These are phyloP conservation scores for Kwoniella heveanensis DNA, from an alignment of 768 basidiomycete genomes.

Conservation along the genomic window DNA sequence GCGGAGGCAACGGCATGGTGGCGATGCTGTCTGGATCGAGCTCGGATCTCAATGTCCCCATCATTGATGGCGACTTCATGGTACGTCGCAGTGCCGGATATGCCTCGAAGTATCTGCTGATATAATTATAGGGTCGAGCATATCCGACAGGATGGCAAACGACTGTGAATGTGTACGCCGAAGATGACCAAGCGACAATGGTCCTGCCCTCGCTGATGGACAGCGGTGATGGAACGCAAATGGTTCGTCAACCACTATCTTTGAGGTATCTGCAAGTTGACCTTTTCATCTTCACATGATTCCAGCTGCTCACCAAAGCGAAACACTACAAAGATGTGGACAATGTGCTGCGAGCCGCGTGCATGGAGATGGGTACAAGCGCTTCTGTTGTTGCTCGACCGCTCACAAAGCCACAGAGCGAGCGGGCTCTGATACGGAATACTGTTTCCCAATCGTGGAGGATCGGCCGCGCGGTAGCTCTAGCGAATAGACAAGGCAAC, in stretches of 20 bases:
- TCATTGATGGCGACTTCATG: conserved; percentile 49
- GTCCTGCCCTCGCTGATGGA: conserved; percentile 56
- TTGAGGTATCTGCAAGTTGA: not conserved
- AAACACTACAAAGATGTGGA: conserved; percentile 61
- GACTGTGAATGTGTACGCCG: conserved; percentile 41
- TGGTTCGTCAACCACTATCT: conserved; percentile 36
- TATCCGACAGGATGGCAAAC: conserved; percentile 54
- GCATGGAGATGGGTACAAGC: conserved; percentile 60
- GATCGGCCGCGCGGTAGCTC: conserved; percentile 63
- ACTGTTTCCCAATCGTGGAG: conserved; percentile 68
- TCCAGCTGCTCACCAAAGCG: conserved; percentile 59
- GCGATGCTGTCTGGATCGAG: conserved; percentile 41
- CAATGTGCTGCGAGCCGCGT: conserved; percentile 60
- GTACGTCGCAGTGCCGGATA: too few species aligned
- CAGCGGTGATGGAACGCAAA: conserved; percentile 57
- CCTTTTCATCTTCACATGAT: not conserved
- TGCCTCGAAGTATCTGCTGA: too few species aligned
- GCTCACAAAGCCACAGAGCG: conserved; percentile 55
- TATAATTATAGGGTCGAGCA: conserved; percentile 45
- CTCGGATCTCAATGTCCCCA: conserved; percentile 33
- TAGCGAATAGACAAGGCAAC: conserved; percentile 30
- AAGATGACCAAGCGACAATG: conserved; percentile 27
- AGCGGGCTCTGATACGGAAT: conserved; percentile 59
- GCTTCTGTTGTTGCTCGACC: conserved; percentile 61
- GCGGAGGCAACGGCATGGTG: conserved; percentile 58